Evolutionary conservation across 768 basidiomycete species (phyloP).

Genomic region (Suillus tomentosus): DNA sequence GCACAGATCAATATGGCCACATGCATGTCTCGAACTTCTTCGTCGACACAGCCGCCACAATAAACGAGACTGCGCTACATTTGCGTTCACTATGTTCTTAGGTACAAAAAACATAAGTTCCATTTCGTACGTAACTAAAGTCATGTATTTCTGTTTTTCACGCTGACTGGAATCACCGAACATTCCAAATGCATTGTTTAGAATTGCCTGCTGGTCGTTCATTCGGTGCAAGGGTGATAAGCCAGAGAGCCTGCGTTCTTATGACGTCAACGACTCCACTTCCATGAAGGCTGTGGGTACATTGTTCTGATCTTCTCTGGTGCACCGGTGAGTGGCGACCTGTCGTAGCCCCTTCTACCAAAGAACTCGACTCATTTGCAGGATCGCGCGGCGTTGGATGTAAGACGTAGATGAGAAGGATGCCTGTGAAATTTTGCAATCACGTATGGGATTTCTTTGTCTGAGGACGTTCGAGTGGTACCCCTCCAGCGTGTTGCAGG

Average conservation of each 20-base stretch:
- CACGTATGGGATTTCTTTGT: too few relatives aligned
- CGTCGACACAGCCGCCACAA: constrained; percentile 1
- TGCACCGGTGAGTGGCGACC: too few relatives aligned
- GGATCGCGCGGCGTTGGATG: background rate
- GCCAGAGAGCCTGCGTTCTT: background rate
- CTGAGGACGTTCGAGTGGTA: background rate
- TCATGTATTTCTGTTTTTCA: background rate
- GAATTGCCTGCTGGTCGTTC: background rate
- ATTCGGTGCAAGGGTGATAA: background rate
- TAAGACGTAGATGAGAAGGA: background rate
- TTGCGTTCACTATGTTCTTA: background rate
- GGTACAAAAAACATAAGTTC: constrained; percentile 1
- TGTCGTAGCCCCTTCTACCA: background rate
- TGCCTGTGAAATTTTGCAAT: too few relatives aligned
- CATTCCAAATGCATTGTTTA: background rate
- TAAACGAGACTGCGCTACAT: background rate
- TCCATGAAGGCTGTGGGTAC: constrained; percentile 3
- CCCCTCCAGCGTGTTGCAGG: background rate
- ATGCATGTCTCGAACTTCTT: constrained; percentile 3
- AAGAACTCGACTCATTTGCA: constrained; percentile 1
- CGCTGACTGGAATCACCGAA: background rate
- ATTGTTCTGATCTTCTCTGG: constrained; percentile 2
- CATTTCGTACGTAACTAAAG: background rate
- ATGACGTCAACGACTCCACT: constrained; percentile 1
- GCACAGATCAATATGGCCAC: background rate